Percentiles rank a stretch among this genome's conserved stretches.
phyloP scores from a whole-genome alignment of 352 stramenopile species.

The Globisporangium nodosum region DNA sequence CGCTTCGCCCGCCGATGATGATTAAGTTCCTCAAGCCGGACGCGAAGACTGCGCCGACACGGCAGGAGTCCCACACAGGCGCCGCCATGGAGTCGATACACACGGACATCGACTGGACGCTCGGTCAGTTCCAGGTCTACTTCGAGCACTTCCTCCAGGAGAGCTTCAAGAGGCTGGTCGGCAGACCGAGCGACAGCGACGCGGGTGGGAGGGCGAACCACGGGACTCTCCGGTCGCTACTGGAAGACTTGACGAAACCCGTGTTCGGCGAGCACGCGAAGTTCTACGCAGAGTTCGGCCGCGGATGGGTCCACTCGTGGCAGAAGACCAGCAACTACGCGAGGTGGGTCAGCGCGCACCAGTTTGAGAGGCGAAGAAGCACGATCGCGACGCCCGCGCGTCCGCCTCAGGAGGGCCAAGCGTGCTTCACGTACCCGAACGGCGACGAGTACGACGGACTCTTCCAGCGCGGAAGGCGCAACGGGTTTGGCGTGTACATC shows the following conservation, averaged over 20 bases:
- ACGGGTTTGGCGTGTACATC: conserved; percentile 71
- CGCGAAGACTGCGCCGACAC: not conserved
- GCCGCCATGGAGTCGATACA: conserved; percentile 17
- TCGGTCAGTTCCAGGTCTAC: conserved; percentile 53
- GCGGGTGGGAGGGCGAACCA: conserved; percentile 26
- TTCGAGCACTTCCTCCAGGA: conserved; percentile 55
- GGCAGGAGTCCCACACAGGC: conserved; percentile 2
- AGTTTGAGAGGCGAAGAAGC: conserved; percentile 24
- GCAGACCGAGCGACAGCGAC: conserved; percentile 4
- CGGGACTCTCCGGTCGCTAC: conserved; percentile 36
- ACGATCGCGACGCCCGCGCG: conserved; percentile 15
- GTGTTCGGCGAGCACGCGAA: conserved; percentile 32
- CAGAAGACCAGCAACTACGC: conserved; percentile 60
- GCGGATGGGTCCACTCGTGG: conserved; percentile 57
- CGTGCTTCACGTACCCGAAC: conserved; percentile 54
- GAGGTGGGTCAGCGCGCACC: conserved; percentile 31
- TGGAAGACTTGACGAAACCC: conserved; percentile 46
- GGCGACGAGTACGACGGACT: conserved; percentile 78
- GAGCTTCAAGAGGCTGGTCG: conserved; percentile 25
- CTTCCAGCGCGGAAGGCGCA: conserved; percentile 54
- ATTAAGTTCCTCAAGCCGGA: not conserved
- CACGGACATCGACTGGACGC: conserved; percentile 54
- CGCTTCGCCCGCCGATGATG: not conserved
- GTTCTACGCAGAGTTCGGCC: conserved; percentile 56
- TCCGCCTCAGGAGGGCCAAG: conserved; percentile 37